Base-by-base conservation (phyloP, 192 early-diverging fungal genomes). In the Entophlyctis helioformis region DNA sequence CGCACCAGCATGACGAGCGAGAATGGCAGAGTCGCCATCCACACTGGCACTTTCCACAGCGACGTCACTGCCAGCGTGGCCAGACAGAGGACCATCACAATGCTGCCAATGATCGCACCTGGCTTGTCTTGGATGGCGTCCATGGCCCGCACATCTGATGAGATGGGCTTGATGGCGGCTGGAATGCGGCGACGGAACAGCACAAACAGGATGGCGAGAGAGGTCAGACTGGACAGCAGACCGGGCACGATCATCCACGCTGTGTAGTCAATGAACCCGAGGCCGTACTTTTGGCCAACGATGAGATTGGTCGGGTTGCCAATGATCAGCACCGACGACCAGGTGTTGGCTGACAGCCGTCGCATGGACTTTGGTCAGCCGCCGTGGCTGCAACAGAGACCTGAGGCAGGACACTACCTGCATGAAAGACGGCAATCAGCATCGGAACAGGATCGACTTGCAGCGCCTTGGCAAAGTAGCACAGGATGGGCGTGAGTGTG, bases 251-350 rank as follows among this genome's bases (percentile, higher is more conserved):
- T 26, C 89, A 93, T 93, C 82, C 85, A 87, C 1, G 83, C 84
- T 10, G 84, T 76, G 51, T 87, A 93, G 18, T 66, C 67, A 10
- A 86, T 45, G 44, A 86, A 85, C 2, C 65, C 73, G 27, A 93
- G 75, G 18, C 56, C 54, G 46, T 77, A 86, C 1, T 84, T 86
- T 53, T 87, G 73, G 15, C 83, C 78, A 2, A 84, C 85, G 28
- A 93, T 70, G 11, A 93, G 79, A 55, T 93, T 90, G 7, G 87
- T 90, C 15, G 86, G 80, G 46, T 92, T 92, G 24, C 89, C 86
- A 55, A 92, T 84, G 52, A 87, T 72, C 15, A 91, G 55, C 34
- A 78, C 86, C 2, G 88, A 73, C 15, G 29, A 71, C 29, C n/a
- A n/a, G n/a, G n/a, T n/a, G n/a, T n/a, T n/a, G n/a, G n/a, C n/a